Base-by-base conservation (phyloP, 1,284 basidiomycete species). In the Lentinus polychrous region DNA sequence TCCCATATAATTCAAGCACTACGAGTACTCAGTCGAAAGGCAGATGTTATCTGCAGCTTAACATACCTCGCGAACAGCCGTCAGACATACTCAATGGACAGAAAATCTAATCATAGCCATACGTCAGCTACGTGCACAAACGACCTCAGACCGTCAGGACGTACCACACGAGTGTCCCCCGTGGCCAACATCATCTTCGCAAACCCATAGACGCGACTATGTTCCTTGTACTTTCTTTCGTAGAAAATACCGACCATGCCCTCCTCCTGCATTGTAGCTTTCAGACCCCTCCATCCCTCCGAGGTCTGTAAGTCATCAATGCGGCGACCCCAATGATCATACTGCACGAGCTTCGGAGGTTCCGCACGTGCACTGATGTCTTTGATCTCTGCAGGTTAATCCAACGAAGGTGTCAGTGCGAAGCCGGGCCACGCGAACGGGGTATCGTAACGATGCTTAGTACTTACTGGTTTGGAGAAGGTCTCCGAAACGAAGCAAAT, bases 21-120 rank as follows among this genome's bases (percentile, higher is more conserved):
- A 85, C 64, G 0, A 81, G 77, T 62, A 27, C 36, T 48, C 45
- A 23, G 12, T n/a, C 14, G 22, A 32, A 10, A 11, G 35, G 42
- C 40, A 33, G 2, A 2, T 7, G 40, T 14, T 11, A 18, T n/a
- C 12, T 8, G 39, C 20, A 34, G 3, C 14, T n/a, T 27, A 20
- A 55, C 57, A 7, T 36, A 75, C 76, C 71, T 57, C 85, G 68
- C 3, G 86, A 83, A 32, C 74, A 74, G 0, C 86, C 87, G 58
- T 91, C 87, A 0, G 85, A 85, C 87, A 90, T 90, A 37, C 78
- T 80, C 54, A 87, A 65, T 1, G 86, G 85, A 51, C 85, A 88
- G 49, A 80, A 76, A 8, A 81, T 69, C 79, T 85, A 32, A 45
- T 15, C 3, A 20, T 17, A 27, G 39, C n/a, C n/a, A n/a, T n/a